Conservation (phyloP, 2,329 filamentous ascomycete species). For the Thielaviopsis euricoi region DNA sequence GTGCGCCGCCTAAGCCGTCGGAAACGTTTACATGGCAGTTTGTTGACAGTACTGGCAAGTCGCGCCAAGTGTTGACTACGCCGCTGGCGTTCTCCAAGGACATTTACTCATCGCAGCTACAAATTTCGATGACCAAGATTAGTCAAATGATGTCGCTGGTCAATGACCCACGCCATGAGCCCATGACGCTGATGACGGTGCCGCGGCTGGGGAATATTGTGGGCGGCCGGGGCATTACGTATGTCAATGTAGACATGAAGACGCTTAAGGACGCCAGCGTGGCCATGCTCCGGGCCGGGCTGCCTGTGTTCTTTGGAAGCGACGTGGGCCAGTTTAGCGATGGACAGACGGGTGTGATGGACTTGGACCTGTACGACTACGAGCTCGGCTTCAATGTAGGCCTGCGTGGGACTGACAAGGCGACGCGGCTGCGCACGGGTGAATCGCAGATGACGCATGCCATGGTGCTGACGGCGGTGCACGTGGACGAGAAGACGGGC, state of each 20-base stretch:
- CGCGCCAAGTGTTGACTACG: slow-evolving; percentile 44
- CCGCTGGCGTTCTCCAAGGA: slow-evolving; percentile 58
- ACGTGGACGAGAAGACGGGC: slow-evolving; percentile 46
- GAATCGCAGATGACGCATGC: slow-evolving; percentile 82
- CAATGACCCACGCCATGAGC: slow-evolving; percentile 67
- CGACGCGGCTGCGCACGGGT: slow-evolving; percentile 52
- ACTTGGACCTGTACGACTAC: slow-evolving; percentile 60
- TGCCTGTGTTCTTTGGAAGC: slow-evolving; percentile 76
- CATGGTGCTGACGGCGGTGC: slow-evolving; percentile 80
- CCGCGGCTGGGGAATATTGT: slow-evolving; percentile 67
- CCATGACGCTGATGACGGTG: slow-evolving; percentile 57
- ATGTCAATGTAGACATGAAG: slow-evolving; percentile 65
- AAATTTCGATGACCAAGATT: slow-evolving; percentile 41
- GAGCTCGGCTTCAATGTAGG: slow-evolving; percentile 67
- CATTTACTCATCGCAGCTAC: slow-evolving; percentile 21
- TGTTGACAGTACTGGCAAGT: slow-evolving; percentile 49
- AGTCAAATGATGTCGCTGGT: slow-evolving; percentile 63
- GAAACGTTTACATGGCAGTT: slow-evolving; percentile 68
- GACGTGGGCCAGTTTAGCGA: slow-evolving; percentile 78
- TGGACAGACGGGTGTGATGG: slow-evolving; percentile 55
- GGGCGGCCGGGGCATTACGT: slow-evolving; percentile 57
- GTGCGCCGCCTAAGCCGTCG: slow-evolving; percentile 55
- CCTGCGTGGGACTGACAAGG: slow-evolving; percentile 60
- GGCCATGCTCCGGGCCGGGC: slow-evolving; percentile 58
- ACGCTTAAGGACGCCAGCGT: slow-evolving; percentile 59